These are phyloP conservation scores for Brassica rapa DNA, from an alignment of 345 rosid species.

Conservation along the genomic window DNA sequence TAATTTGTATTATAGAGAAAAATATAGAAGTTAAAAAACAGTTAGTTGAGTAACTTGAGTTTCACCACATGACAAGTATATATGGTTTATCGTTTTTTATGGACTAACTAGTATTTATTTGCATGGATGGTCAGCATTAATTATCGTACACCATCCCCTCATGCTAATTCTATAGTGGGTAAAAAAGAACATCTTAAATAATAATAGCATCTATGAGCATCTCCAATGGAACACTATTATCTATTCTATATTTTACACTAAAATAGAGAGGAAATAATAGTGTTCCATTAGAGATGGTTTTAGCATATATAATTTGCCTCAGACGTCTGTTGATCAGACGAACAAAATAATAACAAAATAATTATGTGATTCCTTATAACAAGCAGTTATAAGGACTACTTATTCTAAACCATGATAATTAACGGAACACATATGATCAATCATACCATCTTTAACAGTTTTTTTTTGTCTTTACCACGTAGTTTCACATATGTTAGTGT, in stretches of 20 bases:
- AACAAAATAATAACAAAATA: neutral
- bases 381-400: neutral
- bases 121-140: neutral
- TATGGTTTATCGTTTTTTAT: too few species aligned
- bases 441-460: neutral
- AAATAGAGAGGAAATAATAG: too few species aligned
- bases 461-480: neutral
- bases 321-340: conserved; percentile 12
- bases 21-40: too few species aligned
- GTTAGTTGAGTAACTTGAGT: too few species aligned
- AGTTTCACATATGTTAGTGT: neutral
- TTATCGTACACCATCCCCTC: conserved; percentile 4
- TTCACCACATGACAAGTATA: too few species aligned
- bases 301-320: conserved; percentile 15
- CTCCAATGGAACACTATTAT: too few species aligned
- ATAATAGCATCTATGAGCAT: neutral
- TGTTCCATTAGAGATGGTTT: neutral
- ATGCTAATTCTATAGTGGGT: neutral
- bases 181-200: conserved; percentile 19
- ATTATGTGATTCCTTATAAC: neutral
- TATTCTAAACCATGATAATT: neutral
- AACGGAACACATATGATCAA: neutral
- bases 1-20: too few species aligned
- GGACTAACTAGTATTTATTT: neutral
- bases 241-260: too few species aligned